Percentiles rank a stretch among this genome's conserved stretches.
phyloP scores from a whole-genome alignment of 306 rosid genomes.

The Leucaena leucocephala region DNA sequence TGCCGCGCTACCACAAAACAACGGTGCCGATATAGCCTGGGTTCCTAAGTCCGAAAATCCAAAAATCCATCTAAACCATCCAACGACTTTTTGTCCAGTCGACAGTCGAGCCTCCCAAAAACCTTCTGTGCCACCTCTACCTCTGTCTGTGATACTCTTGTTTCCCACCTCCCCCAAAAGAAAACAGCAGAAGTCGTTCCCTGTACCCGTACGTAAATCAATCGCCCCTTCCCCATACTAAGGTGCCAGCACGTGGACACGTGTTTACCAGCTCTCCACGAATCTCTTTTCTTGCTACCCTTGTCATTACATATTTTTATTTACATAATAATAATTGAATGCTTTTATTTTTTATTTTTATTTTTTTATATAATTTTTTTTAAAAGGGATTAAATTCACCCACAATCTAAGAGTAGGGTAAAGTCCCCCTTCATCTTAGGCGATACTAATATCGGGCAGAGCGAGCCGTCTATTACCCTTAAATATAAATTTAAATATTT shows the following conservation, averaged over 20 bases:
- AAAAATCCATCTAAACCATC: background rate
- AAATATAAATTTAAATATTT: too few species aligned
- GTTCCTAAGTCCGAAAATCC: background rate
- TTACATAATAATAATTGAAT: too few species aligned
- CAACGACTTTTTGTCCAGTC: background rate
- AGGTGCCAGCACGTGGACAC: conserved; percentile 36
- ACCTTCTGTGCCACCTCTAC: background rate
- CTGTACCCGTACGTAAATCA: background rate
- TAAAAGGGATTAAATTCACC: too few species aligned
- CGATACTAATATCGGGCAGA: too few species aligned
- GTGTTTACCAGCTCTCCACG: conserved; percentile 16
- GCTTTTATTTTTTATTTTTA: too few species aligned
- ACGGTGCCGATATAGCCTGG: conserved; percentile 37
- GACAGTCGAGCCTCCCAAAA: background rate
- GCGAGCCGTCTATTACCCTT: too few species aligned
- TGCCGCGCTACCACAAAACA: conserved; percentile 21
- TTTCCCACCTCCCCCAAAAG: too few species aligned
- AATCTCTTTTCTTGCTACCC: background rate
- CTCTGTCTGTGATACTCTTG: background rate
- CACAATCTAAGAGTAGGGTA: too few species aligned
- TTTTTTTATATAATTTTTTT: too few species aligned
- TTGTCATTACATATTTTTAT: background rate
- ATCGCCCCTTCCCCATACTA: conserved; percentile 1
- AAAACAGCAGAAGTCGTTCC: background rate
- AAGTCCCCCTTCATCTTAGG: too few species aligned